Evolutionary conservation across 305 asterid species (phyloP).

Genomic region (Fraxinus velutina): DNA sequence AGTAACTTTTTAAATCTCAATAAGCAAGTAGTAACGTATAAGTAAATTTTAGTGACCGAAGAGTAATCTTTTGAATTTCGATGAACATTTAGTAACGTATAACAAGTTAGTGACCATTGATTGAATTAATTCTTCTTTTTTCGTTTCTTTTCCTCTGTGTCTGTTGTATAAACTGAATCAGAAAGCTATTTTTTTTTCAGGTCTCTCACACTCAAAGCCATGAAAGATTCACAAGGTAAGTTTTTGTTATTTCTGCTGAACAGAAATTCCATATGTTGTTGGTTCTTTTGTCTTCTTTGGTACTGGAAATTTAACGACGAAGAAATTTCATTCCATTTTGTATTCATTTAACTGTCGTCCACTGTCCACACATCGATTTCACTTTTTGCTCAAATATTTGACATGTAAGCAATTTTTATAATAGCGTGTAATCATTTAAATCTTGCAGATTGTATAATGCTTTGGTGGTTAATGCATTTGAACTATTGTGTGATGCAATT

Average conservation of each 20-base stretch:
- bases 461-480: background rate
- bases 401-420: background rate
- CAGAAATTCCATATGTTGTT: background rate
- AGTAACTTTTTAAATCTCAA: too few species aligned
- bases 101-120: too few species aligned
- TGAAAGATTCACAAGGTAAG: conserved; percentile 37
- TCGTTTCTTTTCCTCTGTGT: conserved; percentile 1
- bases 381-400: background rate
- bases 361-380: background rate
- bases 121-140: background rate
- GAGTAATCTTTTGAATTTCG: too few species aligned
- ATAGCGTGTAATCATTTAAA: background rate
- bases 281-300: background rate
- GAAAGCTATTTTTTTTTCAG: background rate
- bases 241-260: background rate
- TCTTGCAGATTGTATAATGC: background rate
- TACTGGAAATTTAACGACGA: background rate
- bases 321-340: background rate
- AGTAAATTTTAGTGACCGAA: too few species aligned
- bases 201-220: conserved; percentile 22
- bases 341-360: background rate
- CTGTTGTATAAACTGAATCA: background rate
- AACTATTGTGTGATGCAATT: background rate
- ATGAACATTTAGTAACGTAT: too few species aligned
- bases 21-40: too few species aligned